A percentile compares a stretch with the other conserved stretches of the same genome.
Evolutionary conservation across 2,329 filamentous ascomycete genomes (phyloP).

Genomic region (Curvularia sp.): DNA sequence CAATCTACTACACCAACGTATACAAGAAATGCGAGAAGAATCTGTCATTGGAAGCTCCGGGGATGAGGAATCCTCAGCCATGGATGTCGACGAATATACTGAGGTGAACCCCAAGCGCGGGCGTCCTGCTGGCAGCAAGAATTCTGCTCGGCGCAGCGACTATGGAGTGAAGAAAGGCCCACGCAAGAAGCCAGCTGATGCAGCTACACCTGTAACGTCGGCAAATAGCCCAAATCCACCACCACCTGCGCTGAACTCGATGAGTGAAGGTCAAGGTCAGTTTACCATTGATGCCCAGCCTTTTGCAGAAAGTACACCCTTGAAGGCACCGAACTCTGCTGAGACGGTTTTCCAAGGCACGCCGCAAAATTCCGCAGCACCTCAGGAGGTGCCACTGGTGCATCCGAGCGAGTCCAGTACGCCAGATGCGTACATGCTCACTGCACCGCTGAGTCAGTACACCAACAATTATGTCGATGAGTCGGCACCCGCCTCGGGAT

Average conservation of each 20-base stretch:
- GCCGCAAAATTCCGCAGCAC: slow-evolving; percentile 35
- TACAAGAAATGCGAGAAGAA: slow-evolving; percentile 56
- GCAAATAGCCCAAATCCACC: slow-evolving; percentile 35
- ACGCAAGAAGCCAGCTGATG: slow-evolving; percentile 46
- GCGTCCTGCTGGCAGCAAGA: slow-evolving; percentile 57
- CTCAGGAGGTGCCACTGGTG: slow-evolving; percentile 30
- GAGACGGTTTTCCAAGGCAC: slow-evolving; percentile 48
- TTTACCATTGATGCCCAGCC: slow-evolving; percentile 46
- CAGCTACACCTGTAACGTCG: slow-evolving; percentile 29
- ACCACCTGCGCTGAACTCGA: slow-evolving; percentile 43
- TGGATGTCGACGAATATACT: slow-evolving; percentile 40
- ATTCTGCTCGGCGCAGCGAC: slow-evolving; percentile 55
- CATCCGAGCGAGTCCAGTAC: slow-evolving; percentile 36
- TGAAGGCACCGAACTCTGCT: slow-evolving; percentile 38
- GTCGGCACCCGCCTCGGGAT: slow-evolving; percentile 33
- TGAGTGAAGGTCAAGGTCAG: slow-evolving; percentile 50
- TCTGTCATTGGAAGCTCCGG: slow-evolving; percentile 49
- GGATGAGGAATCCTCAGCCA: slow-evolving; percentile 45
- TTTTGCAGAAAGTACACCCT: slow-evolving; percentile 27
- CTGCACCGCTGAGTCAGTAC: slow-evolving; percentile 46
- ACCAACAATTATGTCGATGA: slow-evolving; percentile 40
- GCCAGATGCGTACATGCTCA: slow-evolving; percentile 47
- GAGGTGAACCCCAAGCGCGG: slow-evolving; percentile 42
- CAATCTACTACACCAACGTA: slow-evolving; percentile 52
- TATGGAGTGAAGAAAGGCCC: slow-evolving; percentile 60